Evolutionary conservation across 148 eudicot genomes (phyloP).

Genomic region (Amaranthus palmeri): DNA sequence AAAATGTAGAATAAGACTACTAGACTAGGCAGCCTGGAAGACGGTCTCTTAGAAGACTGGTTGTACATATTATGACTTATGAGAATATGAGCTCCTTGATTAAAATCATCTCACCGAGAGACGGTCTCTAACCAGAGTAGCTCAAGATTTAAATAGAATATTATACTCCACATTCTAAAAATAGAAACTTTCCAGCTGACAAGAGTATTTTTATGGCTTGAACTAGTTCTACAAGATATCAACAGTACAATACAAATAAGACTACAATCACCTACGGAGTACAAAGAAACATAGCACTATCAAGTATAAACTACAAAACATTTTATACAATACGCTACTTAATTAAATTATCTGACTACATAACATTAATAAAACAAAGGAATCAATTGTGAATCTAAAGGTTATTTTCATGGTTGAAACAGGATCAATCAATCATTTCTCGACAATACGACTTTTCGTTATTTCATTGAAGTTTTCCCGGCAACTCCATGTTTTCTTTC

Average conservation of each 20-base stretch:
- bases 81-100: no score
- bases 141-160: no score
- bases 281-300: neutral
- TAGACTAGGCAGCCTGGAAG: no score
- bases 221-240: no score
- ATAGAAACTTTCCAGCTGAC: neutral
- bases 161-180: neutral
- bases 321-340: constrained; percentile 20
- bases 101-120: no score
- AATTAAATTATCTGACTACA: neutral
- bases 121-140: no score
- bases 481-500: constrained; percentile 5
- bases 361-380: neutral
- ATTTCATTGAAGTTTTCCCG: constrained; percentile 10
- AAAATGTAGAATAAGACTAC: no score
- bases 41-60: no score
- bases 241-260: neutral
- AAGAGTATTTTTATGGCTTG: neutral
- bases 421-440: no score
- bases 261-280: neutral
- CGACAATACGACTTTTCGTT: neutral
- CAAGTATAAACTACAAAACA: neutral
- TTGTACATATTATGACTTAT: no score
- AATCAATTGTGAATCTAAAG: neutral
- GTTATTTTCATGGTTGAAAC: neutral